Evolutionary conservation across 2,329 filamentous ascomycete genomes (phyloP), one percentile per base, ranked within the genome.

Genomic region (Clonostachys rhizophaga): DNA sequence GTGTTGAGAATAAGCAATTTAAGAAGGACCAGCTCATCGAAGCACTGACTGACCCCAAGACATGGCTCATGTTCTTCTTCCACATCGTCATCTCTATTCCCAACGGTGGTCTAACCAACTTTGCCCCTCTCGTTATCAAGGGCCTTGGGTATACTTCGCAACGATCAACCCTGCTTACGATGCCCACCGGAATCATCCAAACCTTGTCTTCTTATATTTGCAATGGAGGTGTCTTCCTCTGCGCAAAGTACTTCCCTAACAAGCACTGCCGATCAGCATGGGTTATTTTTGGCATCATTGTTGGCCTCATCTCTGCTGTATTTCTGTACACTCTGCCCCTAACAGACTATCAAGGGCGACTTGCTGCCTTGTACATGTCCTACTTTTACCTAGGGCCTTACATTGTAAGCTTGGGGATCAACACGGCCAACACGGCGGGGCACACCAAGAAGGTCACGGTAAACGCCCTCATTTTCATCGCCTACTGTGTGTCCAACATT

Each of bases 51-150:
- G 79, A 83, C 52, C 74, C 77, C 0, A 81, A 83, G 63, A 79
- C 77, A 0, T 83, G 78, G 77, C 69, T 82, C 18, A 59, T 83
- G 12, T 79, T 80, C 50, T 51, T 79, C 4, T 67, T 81, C 16
- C 66, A 71, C 14, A 52, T 79, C 9, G 57, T 72, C 6, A 72
- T 67, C 16, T 69, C 74, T 56, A 78, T 81, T 30, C 75, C 77
- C 36, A 81, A 79, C 51, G 76, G 76, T 24, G 77, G 78, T 18
- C 41, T 72, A 7, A 43, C 44, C 12, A 46, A 43, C 17, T 47
- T 49, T 35, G 41, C 24, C 13, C 34, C 44, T 11, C 24, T 49
- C 10, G 36, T 49, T 17, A 49, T 43, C 18, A 50, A 62, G 33
- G 58, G 69, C 0, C 67, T 74, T 30, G 71, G 70, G 3, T 73